These are phyloP conservation scores for Colletotrichum falcatum DNA, from an alignment of 2,329 filamentous ascomycete species.

Conservation along the genomic window DNA sequence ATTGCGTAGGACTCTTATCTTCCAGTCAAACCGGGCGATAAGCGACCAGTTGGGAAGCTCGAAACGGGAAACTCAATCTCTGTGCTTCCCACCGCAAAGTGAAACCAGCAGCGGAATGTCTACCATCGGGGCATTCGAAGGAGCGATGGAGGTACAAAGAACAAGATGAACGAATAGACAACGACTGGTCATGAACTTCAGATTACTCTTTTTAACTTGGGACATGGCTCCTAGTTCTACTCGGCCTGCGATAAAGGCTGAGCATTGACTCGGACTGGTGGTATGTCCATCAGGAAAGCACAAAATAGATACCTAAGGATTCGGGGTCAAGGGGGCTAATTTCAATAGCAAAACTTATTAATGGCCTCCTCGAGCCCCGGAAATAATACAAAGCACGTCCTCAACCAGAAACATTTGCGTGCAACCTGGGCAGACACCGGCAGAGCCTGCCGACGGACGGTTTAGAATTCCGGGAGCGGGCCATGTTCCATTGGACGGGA, in stretches of 20 bases:
- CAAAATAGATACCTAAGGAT: neutral
- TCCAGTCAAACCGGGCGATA: slow-evolving; percentile 27
- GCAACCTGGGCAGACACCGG: neutral
- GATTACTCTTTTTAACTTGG: neutral
- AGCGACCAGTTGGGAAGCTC: slow-evolving; percentile 67
- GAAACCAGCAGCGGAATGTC: neutral
- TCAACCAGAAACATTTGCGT: slow-evolving; percentile 8
- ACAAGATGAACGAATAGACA: neutral
- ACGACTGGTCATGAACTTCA: neutral
- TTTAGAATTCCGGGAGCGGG: slow-evolving; percentile 35
- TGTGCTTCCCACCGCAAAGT: neutral
- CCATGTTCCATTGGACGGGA: slow-evolving; percentile 18
- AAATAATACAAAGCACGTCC: slow-evolving; percentile 17
- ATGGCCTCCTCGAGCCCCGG: neutral
- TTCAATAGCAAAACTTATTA: too few species aligned
- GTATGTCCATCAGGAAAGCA: neutral
- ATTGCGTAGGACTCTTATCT: slow-evolving; percentile 30
- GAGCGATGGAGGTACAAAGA: neutral
- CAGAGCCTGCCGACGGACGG: slow-evolving; percentile 2
- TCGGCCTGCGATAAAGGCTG: neutral
- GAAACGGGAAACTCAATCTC: slow-evolving; percentile 77
- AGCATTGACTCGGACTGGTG: neutral
- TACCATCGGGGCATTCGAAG: slow-evolving; percentile 75
- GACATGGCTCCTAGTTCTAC: neutral
- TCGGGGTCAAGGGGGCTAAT: neutral